phyloP scores from a whole-genome alignment of 129 eudicot genomes.

The Flaveria robusta region DNA sequence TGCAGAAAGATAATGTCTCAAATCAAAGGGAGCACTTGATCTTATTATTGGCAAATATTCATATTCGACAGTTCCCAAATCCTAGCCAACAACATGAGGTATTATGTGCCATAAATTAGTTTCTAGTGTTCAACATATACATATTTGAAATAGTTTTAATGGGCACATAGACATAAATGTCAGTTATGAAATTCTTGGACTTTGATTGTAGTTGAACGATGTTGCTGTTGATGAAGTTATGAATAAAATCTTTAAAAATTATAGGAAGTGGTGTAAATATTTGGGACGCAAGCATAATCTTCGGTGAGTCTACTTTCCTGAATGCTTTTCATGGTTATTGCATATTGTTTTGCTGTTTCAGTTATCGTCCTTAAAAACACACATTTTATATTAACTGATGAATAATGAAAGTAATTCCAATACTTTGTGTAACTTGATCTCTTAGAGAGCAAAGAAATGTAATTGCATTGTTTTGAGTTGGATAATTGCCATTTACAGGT shows the following conservation, averaged over 20 bases:
- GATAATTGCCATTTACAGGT: slow-evolving; percentile 48
- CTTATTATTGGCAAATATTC: slow-evolving; percentile 82
- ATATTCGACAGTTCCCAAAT: slow-evolving; percentile 75
- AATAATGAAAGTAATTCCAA: slow-evolving; percentile 1
- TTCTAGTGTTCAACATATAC: slow-evolving; percentile 11
- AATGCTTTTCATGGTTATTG: no score
- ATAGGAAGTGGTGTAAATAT: slow-evolving; percentile 87
- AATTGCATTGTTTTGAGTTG: slow-evolving; percentile 9
- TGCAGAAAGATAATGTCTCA: slow-evolving; percentile 87
- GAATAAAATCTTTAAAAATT: slow-evolving; percentile 85
- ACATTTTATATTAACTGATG: not conserved
- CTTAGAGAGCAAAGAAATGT: not conserved
- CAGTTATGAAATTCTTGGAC: slow-evolving; percentile 16
- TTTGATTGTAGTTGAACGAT: slow-evolving; percentile 70
- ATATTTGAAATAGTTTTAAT: slow-evolving; percentile 1
- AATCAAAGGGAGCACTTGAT: slow-evolving; percentile 94
- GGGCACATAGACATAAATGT: not conserved
- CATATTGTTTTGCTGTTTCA: not conserved
- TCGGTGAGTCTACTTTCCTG: slow-evolving; percentile 52
- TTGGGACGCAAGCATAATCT: slow-evolving; percentile 89
- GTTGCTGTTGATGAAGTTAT: slow-evolving; percentile 78
- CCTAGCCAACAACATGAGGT: slow-evolving; percentile 81
- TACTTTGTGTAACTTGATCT: not conserved
- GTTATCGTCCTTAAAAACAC: not conserved
- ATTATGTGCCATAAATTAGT: slow-evolving; percentile 11